These are phyloP conservation scores for Aspergillus hortae DNA, from an alignment of 2,329 filamentous ascomycete species.

Conservation along the genomic window DNA sequence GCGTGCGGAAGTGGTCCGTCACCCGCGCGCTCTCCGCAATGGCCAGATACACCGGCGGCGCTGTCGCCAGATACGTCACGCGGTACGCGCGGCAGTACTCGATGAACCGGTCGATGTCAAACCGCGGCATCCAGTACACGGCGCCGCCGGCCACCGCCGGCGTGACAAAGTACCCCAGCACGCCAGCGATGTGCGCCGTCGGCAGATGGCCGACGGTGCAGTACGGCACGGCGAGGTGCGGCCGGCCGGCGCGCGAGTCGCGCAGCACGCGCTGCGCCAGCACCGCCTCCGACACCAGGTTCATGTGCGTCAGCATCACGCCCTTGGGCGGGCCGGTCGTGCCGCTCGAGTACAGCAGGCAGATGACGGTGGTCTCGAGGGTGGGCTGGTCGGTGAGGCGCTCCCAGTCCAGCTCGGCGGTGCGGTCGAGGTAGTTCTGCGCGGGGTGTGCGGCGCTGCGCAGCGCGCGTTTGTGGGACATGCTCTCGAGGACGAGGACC, in stretches of 20 bases:
- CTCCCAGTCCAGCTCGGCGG: conserved; percentile 49
- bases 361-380: conserved; percentile 45
- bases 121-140: conserved; percentile 62
- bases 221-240: conserved; percentile 24
- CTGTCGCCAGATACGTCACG: conserved; percentile 56
- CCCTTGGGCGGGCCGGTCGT: conserved; percentile 49
- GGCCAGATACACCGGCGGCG: conserved; percentile 59
- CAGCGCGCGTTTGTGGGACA: conserved; percentile 33
- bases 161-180: conserved; percentile 47
- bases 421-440: conserved; percentile 8
- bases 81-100: conserved; percentile 48
- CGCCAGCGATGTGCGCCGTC: conserved; percentile 46
- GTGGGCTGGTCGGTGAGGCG: conserved; percentile 49
- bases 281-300: conserved; percentile 39
- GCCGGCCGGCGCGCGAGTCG: conserved; percentile 25
- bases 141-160: conserved; percentile 46
- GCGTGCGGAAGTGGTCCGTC: conserved; percentile 52
- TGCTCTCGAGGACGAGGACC: conserved; percentile 52
- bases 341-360: conserved; percentile 47
- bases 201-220: conserved; percentile 47
- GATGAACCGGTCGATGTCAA: conserved; percentile 56
- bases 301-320: conserved; percentile 43
- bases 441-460: not conserved
- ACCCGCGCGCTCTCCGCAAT: conserved; percentile 57
- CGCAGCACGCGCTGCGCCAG: conserved; percentile 12